phyloP scores from a whole-genome alignment of 441 rosid genomes.

The Pelargonium fulgidum region DNA sequence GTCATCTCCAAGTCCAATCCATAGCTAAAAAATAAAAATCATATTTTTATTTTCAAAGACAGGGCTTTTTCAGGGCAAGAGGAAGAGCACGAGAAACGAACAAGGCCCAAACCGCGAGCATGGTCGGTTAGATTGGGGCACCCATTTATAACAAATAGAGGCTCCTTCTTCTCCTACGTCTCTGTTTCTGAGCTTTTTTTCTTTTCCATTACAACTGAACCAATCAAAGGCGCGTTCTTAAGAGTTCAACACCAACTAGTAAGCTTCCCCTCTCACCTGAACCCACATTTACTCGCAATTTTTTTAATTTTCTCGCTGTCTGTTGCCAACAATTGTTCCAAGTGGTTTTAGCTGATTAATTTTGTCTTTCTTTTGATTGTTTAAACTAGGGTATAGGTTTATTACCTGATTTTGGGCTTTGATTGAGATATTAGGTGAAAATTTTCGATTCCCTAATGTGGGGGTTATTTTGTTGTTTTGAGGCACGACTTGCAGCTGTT shows the following conservation, averaged over 20 bases:
- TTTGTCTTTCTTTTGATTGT: conserved; percentile 2
- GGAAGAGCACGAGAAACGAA: too few relatives aligned
- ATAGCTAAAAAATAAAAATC: too few relatives aligned
- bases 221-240: neutral
- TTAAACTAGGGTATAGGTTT: conserved; percentile 2
- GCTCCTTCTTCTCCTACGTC: neutral
- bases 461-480: neutral
- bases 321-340: neutral
- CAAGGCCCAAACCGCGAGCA: too few relatives aligned
- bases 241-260: conserved; percentile 4
- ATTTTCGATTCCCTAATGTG: neutral
- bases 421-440: neutral
- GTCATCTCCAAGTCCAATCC: too few relatives aligned
- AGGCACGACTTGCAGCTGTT: neutral
- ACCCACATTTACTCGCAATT: conserved; percentile 7
- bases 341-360: neutral
- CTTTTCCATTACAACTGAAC: neutral
- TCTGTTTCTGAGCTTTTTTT: neutral
- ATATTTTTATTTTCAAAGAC: too few relatives aligned
- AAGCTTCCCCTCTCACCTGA: conserved; percentile 9
- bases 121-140: conserved; percentile 2
- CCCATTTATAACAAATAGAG: neutral
- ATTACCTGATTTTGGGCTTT: neutral
- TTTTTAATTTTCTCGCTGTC: neutral
- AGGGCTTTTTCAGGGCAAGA: too few relatives aligned